Conservation (phyloP, 768 basidiomycete species). For the Gelatoporia subvermispora region DNA sequence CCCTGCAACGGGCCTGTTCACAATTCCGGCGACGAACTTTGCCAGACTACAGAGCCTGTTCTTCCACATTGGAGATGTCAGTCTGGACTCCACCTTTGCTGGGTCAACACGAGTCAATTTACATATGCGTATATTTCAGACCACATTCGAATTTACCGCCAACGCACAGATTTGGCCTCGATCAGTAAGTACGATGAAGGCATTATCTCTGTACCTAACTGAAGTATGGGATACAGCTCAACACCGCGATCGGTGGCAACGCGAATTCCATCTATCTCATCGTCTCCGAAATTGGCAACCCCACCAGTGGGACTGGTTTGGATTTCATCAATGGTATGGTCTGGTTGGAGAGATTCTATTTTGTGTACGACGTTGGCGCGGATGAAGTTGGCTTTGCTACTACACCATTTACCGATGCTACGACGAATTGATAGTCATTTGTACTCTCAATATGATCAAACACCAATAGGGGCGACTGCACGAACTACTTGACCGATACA, state of each 20-base stretch:
- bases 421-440: conserved; percentile 24
- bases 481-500: no score
- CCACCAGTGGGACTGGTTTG: conserved; percentile 19
- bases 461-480: no score
- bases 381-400: conserved; percentile 33
- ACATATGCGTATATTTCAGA: conserved; percentile 4
- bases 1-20: conserved; percentile 18
- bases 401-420: conserved; percentile 29
- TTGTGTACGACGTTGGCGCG: conserved; percentile 36
- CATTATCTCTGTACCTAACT: neutral
- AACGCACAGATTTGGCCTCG: conserved; percentile 30
- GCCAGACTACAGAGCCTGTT: conserved; percentile 15
- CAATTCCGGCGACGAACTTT: conserved; percentile 15
- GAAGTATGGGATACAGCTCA: conserved; percentile 12
- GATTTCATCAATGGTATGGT: conserved; percentile 26
- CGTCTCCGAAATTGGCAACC: conserved; percentile 22
- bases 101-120: neutral
- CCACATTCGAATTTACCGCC: conserved; percentile 21
- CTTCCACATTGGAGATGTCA: conserved; percentile 21
- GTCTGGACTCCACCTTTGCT: neutral
- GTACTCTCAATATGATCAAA: no score
- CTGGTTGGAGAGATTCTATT: conserved; percentile 37
- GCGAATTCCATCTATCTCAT: conserved; percentile 32
- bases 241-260: conserved; percentile 24
- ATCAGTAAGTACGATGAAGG: conserved; percentile 4